A percentile compares a stretch with the other conserved stretches of the same genome.
phyloP scores from a whole-genome alignment of 331 rosid species.

The Pyracantha coccinea region DNA sequence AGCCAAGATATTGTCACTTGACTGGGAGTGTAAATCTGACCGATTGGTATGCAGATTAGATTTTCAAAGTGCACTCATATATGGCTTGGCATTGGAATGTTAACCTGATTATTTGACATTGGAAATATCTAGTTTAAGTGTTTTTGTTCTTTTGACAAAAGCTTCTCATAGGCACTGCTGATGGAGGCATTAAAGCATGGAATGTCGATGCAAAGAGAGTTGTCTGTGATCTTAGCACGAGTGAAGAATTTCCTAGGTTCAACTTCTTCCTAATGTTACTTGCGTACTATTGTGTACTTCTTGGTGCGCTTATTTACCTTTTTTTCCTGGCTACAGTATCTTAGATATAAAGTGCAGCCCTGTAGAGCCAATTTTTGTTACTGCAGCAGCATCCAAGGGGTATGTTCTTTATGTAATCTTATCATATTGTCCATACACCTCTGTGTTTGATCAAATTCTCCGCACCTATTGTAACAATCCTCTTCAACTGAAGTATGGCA shows the following conservation, averaged over 20 bases:
- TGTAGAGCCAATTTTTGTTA: slow-evolving; percentile 85
- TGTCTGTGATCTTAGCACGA: slow-evolving; percentile 86
- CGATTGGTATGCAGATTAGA: slow-evolving; percentile 67
- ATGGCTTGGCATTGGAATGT: slow-evolving; percentile 5
- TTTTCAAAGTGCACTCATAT: background rate
- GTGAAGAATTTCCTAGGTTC: slow-evolving; percentile 80
- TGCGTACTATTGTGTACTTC: slow-evolving; percentile 2
- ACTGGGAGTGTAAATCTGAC: slow-evolving; percentile 96
- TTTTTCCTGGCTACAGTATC: slow-evolving; percentile 44
- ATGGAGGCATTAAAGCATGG: slow-evolving; percentile 95
- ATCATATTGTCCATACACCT: background rate
- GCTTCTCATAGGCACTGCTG: slow-evolving; percentile 96
- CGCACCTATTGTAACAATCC: background rate
- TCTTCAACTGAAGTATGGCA: background rate
- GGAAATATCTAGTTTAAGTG: slow-evolving; percentile 15
- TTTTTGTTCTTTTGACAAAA: slow-evolving; percentile 42
- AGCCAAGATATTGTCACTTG: slow-evolving; percentile 81
- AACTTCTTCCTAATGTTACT: slow-evolving; percentile 1
- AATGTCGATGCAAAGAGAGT: slow-evolving; percentile 95
- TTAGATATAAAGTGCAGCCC: slow-evolving; percentile 98
- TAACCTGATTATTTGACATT: slow-evolving; percentile 7
- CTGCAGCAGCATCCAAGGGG: slow-evolving; percentile 95
- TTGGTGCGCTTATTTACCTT: slow-evolving; percentile 10
- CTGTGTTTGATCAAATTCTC: background rate
- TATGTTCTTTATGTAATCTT: slow-evolving; percentile 19